These are phyloP conservation scores for Colletotrichum aenigma DNA, from an alignment of 2,329 filamentous ascomycete genomes.

Conservation along the genomic window DNA sequence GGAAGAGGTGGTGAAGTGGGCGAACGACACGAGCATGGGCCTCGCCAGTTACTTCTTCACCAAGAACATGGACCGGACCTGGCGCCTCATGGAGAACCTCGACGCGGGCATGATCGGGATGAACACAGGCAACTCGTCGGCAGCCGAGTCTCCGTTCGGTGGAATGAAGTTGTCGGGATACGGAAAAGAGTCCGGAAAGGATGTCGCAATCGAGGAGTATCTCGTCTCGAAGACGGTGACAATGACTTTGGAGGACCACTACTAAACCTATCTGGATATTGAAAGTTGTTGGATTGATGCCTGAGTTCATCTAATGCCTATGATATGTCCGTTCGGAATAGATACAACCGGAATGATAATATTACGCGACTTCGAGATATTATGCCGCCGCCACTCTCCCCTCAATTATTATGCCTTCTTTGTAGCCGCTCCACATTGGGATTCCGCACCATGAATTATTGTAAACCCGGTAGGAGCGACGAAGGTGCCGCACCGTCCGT, in stretches of 20 bases:
- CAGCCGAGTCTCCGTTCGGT: constrained; percentile 50
- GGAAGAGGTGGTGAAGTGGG: constrained; percentile 72
- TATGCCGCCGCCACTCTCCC: background rate
- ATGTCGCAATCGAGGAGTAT: constrained; percentile 51
- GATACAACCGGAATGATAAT: background rate
- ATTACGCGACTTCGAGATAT: background rate
- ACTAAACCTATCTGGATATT: constrained; percentile 17
- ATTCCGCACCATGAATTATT: background rate
- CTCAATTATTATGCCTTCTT: background rate
- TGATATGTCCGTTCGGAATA: background rate
- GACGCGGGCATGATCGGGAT: constrained; percentile 69
- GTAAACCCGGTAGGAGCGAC: constrained; percentile 3
- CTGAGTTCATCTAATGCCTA: background rate
- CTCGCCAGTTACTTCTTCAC: constrained; percentile 79
- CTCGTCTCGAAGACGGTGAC: constrained; percentile 51
- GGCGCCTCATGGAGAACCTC: constrained; percentile 52
- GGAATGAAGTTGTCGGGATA: constrained; percentile 53
- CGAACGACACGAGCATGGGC: constrained; percentile 72
- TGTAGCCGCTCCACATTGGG: background rate
- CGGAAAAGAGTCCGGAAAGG: constrained; percentile 53
- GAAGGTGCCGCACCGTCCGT: constrained; percentile 11
- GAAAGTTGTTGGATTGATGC: too few species aligned
- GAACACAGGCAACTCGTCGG: constrained; percentile 28
- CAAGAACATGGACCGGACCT: constrained; percentile 41
- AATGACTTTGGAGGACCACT: constrained; percentile 43